Evolutionary conservation across 352 stramenopile genomes (phyloP), one percentile per base, ranked within the genome.

Genomic region (Globisporangium carolinianum): DNA sequence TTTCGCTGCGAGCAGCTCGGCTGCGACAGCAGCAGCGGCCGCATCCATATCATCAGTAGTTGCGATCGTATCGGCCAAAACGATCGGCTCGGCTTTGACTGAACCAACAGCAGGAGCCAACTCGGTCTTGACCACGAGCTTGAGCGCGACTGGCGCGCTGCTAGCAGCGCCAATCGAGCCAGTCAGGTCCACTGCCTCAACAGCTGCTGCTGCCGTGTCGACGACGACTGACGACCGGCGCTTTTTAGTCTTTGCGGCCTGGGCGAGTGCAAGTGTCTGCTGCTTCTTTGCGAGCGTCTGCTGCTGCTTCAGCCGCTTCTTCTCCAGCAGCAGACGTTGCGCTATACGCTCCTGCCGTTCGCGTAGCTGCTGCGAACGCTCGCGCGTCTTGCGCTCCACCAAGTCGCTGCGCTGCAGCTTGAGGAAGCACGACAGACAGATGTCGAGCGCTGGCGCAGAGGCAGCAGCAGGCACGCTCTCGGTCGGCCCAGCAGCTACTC

Each of bases 381-480:
- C 75, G 0, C 63, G 43, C 17, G 62, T 60, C 54, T 89, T 90
- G 49, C 72, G 71, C 18, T 76, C 67, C 49, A 92, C 87, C 45
- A 92, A 50, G 45, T 92, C 79, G 32, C 63, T 52, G 41, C 79
- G 65, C 65, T 92, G 68, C 41, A 83, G 72, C 66, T 86, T 89
- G 35, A 91, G 47, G 58, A 72, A 94, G 67, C 85, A 94, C 43
- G 59, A 45, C 36, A 91, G 51, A 51, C 85, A 94, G 37, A 91
- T 50, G 54, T 90, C 79, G 18, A 77, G 70, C 18, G 69, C 48
- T 6, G 59, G 50, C 2, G 35, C 38, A 37, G 50, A 24, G 5
- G 32, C 18, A 3, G 14, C 6, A 6, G 11, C 46, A 41, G 48
- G 7, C 12, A 15, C 9, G 17, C 12, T 11, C 38, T 4, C 37